phyloP scores from a whole-genome alignment of 1,139 yeast species.

The Suhomyces terraborum region DNA sequence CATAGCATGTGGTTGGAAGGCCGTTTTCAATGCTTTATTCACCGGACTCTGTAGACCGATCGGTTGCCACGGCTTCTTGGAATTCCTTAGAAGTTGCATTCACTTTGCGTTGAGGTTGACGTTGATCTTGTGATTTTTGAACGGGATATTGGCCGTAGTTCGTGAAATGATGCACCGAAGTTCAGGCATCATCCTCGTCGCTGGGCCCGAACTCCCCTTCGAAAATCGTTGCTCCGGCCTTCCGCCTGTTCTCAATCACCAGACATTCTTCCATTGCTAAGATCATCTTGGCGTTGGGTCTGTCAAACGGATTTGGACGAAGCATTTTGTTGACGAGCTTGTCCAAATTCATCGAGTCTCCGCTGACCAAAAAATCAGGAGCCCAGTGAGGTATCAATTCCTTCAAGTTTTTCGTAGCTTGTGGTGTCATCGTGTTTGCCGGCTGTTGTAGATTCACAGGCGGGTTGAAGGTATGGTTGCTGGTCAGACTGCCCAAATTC shows the following conservation, averaged over 20 bases:
- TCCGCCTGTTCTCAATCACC: conserved; percentile 77
- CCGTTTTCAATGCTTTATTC: no score
- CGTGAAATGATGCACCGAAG: no score
- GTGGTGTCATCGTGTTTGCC: conserved; percentile 9
- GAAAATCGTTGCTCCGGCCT: conserved; percentile 92
- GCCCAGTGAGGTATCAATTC: conserved; percentile 72
- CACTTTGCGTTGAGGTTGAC: no score
- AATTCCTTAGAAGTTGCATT: no score
- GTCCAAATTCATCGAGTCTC: conserved; percentile 72
- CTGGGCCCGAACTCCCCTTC: conserved; percentile 95
- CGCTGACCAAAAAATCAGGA: conserved; percentile 74
- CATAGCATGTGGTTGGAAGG: no score
- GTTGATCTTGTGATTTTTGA: no score
- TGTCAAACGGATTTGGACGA: conserved; percentile 75
- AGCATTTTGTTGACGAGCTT: conserved; percentile 85
- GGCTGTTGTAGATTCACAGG: conserved; percentile 13
- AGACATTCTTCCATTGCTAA: conserved; percentile 71
- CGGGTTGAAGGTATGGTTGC: conserved; percentile 12
- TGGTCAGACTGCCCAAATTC: conserved; percentile 12
- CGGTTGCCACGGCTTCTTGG: no score
- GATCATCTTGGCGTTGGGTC: conserved; percentile 78
- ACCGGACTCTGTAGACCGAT: no score
- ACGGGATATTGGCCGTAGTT: no score
- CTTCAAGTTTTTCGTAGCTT: conserved; percentile 18
- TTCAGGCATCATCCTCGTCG: conserved; percentile 20